Evolutionary conservation across 345 rosid genomes (phyloP).

Genomic region (Erodium maritimum): DNA sequence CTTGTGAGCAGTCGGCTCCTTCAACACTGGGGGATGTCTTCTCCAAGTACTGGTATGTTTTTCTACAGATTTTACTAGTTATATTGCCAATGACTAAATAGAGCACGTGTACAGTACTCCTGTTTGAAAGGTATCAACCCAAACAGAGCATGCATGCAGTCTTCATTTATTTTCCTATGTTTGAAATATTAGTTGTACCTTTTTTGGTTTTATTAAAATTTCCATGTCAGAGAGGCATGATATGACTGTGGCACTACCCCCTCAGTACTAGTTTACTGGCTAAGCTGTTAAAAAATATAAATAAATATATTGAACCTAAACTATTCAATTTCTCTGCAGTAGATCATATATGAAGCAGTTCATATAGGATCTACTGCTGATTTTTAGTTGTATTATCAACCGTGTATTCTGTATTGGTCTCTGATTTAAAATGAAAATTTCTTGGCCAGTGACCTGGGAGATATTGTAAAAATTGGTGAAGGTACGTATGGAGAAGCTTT

Average conservation of each 20-base stretch:
- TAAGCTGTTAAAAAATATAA: not conserved
- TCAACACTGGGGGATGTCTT: conserved; percentile 47
- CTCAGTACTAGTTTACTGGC: not conserved
- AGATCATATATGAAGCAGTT: not conserved
- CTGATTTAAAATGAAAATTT: conserved; percentile 13
- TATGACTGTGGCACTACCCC: not conserved
- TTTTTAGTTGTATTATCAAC: too few species aligned
- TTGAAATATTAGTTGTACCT: not conserved
- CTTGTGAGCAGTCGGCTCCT: conserved; percentile 60
- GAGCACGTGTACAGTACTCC: too few species aligned
- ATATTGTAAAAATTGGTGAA: conserved; percentile 79
- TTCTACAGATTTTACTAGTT: not conserved
- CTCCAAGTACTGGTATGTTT: conserved; percentile 67
- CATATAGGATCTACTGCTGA: not conserved
- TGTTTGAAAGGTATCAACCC: too few species aligned
- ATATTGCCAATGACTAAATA: not conserved
- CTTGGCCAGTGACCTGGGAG: conserved; percentile 49
- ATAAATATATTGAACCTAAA: not conserved
- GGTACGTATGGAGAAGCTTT: conserved; percentile 98
- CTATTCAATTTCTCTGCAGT: too few species aligned
- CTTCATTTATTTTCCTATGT: not conserved
- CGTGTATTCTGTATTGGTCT: not conserved
- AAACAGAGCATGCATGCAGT: not conserved
- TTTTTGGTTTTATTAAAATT: not conserved
- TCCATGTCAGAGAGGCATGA: not conserved